phyloP scores from a whole-genome alignment of 371 early-diverging fungal species.

The Apophysomyces sp. region DNA sequence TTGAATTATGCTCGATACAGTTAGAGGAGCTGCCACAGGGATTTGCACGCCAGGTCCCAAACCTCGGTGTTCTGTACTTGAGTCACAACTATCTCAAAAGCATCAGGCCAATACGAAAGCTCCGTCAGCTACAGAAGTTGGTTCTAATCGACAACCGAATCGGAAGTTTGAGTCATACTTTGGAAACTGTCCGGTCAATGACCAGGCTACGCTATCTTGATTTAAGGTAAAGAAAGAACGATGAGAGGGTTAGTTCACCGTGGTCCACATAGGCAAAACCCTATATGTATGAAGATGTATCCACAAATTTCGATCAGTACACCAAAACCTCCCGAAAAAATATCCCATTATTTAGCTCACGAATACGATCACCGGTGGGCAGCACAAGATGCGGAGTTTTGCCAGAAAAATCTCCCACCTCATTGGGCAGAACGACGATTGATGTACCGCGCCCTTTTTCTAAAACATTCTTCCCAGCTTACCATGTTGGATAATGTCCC shows the following conservation, averaged over 20 bases:
- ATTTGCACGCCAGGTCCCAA: constrained; percentile 51
- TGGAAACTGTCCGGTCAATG: constrained; percentile 35
- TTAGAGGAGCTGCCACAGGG: constrained; percentile 45
- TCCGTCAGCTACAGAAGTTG: constrained; percentile 43
- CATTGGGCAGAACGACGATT: constrained; percentile 43
- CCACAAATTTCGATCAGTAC: constrained; percentile 13
- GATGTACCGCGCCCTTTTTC: constrained; percentile 45
- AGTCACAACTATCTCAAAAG: constrained; percentile 49
- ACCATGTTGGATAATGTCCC: constrained; percentile 45
- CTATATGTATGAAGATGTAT: constrained; percentile 31
- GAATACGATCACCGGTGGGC: constrained; percentile 43
- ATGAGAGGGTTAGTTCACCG: no score
- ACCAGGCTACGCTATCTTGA: constrained; percentile 45
- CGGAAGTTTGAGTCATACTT: constrained; percentile 33
- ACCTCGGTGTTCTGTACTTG: constrained; percentile 46
- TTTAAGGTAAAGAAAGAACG: constrained; percentile 26
- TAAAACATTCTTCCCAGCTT: constrained; percentile 41
- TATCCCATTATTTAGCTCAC: constrained; percentile 31
- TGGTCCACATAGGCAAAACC: constrained; percentile 27
- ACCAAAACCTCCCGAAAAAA: not conserved
- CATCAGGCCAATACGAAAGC: constrained; percentile 42
- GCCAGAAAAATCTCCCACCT: constrained; percentile 24
- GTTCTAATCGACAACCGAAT: constrained; percentile 54
- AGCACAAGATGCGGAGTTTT: constrained; percentile 37
- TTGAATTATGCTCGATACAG: constrained; percentile 51